phyloP scores from a whole-genome alignment of 1,284 basidiomycete genomes.

The Chondrostereum purpureum region DNA sequence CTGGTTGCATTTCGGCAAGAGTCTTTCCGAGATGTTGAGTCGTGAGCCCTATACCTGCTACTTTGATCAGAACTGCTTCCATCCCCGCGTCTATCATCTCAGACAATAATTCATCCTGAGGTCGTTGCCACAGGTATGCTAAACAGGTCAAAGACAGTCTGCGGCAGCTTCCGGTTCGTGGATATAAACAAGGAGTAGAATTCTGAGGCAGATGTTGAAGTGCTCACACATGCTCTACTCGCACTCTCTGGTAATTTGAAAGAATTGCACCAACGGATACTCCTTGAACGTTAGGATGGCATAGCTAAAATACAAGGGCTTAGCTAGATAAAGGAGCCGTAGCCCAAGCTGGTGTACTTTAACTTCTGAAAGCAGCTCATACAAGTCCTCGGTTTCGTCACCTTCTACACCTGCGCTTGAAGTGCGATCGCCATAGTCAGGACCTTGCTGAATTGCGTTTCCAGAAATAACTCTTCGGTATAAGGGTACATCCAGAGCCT shows the following conservation, averaged over 20 bases:
- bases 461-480: conserved; percentile 81
- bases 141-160: conserved; percentile 80
- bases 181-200: conserved; percentile 7
- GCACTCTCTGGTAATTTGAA: conserved; percentile 94
- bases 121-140: conserved; percentile 91
- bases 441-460: conserved; percentile 71
- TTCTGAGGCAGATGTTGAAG: conserved; percentile 2
- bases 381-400: conserved; percentile 97
- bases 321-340: conserved; percentile 4
- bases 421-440: conserved; percentile 76
- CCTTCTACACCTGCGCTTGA: conserved; percentile 52
- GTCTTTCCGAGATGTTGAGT: conserved; percentile 76
- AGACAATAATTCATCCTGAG: conserved; percentile 76
- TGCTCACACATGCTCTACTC: conserved; percentile 93
- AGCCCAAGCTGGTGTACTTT: conserved; percentile 47
- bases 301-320: conserved; percentile 36
- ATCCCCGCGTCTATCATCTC: conserved; percentile 85
- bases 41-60: conserved; percentile 89
- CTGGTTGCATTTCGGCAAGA: conserved; percentile 70
- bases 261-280: conserved; percentile 96
- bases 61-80: conserved; percentile 88
- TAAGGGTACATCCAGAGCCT: conserved; percentile 82
- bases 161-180: conserved; percentile 50
- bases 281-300: conserved; percentile 80
- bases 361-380: conserved; percentile 68